A percentile compares a stretch with the other conserved stretches of the same genome.
phyloP scores from a whole-genome alignment of 805 yeast genomes.

The Candida endomychidarum region DNA sequence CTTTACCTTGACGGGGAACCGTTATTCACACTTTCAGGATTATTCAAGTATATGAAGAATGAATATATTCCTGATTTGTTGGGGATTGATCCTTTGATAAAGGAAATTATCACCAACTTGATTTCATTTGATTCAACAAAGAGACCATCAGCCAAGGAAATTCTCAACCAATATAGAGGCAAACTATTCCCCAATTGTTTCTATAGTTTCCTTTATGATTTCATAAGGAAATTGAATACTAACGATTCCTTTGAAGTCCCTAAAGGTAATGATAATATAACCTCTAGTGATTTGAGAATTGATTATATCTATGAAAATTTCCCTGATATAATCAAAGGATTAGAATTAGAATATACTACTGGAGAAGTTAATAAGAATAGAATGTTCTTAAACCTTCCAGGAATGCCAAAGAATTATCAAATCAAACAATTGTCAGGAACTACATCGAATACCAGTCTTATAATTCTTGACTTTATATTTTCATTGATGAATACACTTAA shows the following conservation, averaged over 20 bases:
- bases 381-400: constrained; percentile 48
- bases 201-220: constrained; percentile 69
- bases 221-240: constrained; percentile 42
- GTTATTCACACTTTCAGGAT: constrained; percentile 79
- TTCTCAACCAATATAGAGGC: constrained; percentile 51
- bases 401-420: constrained; percentile 45
- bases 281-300: constrained; percentile 49
- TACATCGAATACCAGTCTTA: constrained; percentile 45
- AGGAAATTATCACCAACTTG: constrained; percentile 61
- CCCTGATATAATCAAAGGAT: constrained; percentile 38
- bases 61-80: constrained; percentile 66
- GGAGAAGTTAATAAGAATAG: background rate
- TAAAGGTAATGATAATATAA: constrained; percentile 17
- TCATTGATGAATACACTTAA: constrained; percentile 62
- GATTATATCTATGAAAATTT: constrained; percentile 59
- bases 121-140: constrained; percentile 59
- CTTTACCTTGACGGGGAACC: constrained; percentile 84
- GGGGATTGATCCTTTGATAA: constrained; percentile 52
- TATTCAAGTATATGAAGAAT: constrained; percentile 75
- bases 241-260: constrained; percentile 17
- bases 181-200: constrained; percentile 62
- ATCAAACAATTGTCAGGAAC: constrained; percentile 37
- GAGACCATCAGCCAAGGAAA: constrained; percentile 56
- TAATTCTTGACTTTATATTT: constrained; percentile 56
- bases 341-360: constrained; percentile 23